Evolutionary conservation across 129 eudicot genomes (phyloP).

Genomic region (Lactuca saligna): DNA sequence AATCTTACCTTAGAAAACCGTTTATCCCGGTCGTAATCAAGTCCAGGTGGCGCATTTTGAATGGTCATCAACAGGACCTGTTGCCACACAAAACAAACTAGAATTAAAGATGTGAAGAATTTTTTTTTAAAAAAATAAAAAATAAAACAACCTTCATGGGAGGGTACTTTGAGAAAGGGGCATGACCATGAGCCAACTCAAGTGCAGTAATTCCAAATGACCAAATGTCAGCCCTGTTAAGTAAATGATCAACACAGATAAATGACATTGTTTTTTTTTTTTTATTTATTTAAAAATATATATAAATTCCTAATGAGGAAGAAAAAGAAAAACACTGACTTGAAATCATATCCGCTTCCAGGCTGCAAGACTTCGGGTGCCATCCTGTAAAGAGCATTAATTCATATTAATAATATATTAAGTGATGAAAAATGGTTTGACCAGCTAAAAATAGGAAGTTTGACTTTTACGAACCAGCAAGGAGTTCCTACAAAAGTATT

Average conservation of each 20-base stretch:
- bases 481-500: slow-evolving; percentile 99
- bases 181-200: slow-evolving; percentile 99
- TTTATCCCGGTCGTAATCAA: slow-evolving; percentile 97
- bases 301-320: background rate
- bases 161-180: slow-evolving; percentile 98
- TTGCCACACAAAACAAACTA: slow-evolving; percentile 18
- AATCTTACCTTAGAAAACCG: slow-evolving; percentile 84
- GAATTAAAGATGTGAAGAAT: background rate
- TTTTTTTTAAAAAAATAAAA: too few species aligned
- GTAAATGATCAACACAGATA: background rate
- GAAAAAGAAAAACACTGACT: slow-evolving; percentile 51
- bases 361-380: slow-evolving; percentile 99
- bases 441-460: too few species aligned
- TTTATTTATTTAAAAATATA: too few species aligned
- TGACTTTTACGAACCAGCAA: slow-evolving; percentile 68
- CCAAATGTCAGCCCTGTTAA: slow-evolving; percentile 93
- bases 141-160: slow-evolving; percentile 99
- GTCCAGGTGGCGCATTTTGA: slow-evolving; percentile 99
- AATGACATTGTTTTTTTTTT: background rate
- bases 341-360: slow-evolving; percentile 91
- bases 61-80: slow-evolving; percentile 98
- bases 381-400: slow-evolving; percentile 60
- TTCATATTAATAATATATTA: too few species aligned
- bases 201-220: slow-evolving; percentile 96
- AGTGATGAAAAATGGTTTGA: too few species aligned